Conservation (phyloP, 2,329 filamentous ascomycete genomes). For the Sphaerulina populicola region DNA sequence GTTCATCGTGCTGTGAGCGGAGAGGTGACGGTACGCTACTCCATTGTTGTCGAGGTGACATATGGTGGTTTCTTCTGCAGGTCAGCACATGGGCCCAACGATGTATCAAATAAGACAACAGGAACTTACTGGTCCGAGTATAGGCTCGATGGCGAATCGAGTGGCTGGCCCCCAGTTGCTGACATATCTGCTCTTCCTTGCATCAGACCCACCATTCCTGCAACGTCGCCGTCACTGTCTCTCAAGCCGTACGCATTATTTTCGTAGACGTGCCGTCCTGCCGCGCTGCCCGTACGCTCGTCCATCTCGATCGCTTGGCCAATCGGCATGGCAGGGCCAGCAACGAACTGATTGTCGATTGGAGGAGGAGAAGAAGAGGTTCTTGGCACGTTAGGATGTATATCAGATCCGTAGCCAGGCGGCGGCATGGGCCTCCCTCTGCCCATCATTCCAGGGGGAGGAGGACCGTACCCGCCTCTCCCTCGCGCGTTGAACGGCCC, state of each 20-base stretch:
- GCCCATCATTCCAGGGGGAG: conserved; percentile 22
- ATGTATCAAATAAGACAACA: neutral
- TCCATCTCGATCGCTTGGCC: conserved; percentile 76
- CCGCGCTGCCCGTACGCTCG: conserved; percentile 45
- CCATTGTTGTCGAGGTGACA: conserved; percentile 44
- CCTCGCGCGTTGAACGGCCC: conserved; percentile 26
- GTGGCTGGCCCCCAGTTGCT: conserved; percentile 57
- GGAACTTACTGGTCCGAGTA: conserved; percentile 59
- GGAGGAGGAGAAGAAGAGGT: conserved; percentile 15
- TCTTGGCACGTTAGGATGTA: conserved; percentile 20
- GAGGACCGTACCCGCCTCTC: conserved; percentile 23
- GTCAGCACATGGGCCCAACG: conserved; percentile 8
- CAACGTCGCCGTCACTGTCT: conserved; percentile 63
- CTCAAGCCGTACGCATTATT: conserved; percentile 35
- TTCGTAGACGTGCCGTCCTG: conserved; percentile 9
- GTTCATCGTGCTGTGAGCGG: conserved; percentile 6
- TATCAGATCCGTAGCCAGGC: conserved; percentile 26
- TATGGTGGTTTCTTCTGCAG: conserved; percentile 37
- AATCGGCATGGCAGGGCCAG: conserved; percentile 31
- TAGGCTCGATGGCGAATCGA: conserved; percentile 65
- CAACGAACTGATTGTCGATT: conserved; percentile 30
- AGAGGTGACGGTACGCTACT: conserved; percentile 15
- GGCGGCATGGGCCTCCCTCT: conserved; percentile 23
- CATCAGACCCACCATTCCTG: conserved; percentile 65
- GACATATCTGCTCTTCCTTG: conserved; percentile 38